Conservation (phyloP, 805 yeast species). For the Ogataea corticis region DNA sequence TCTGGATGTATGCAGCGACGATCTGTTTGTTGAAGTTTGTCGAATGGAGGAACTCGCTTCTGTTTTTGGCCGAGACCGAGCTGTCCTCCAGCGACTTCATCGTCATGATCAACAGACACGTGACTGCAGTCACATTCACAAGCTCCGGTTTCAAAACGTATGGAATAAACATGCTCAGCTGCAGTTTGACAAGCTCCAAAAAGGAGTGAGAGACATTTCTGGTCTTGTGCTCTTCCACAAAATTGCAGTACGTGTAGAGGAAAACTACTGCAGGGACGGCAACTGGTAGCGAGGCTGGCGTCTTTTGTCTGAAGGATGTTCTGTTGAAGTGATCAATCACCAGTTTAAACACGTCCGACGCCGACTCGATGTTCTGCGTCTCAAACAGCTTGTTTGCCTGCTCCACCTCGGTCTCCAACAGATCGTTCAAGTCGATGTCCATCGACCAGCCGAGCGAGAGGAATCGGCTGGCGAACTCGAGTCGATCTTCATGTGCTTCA, state of each 20-base stretch:
- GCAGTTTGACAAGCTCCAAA: slow-evolving; percentile 40
- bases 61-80: background rate
- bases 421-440: slow-evolving; percentile 59
- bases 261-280: slow-evolving; percentile 37
- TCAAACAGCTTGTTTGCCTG: slow-evolving; percentile 46
- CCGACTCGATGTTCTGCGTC: slow-evolving; percentile 22
- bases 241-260: slow-evolving; percentile 27
- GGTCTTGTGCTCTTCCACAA: slow-evolving; percentile 17
- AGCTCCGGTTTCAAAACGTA: slow-evolving; percentile 27
- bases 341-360: slow-evolving; percentile 41
- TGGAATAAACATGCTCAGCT: slow-evolving; percentile 45
- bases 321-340: slow-evolving; percentile 44
- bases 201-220: slow-evolving; percentile 14
- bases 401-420: slow-evolving; percentile 37
- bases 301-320: slow-evolving; percentile 22
- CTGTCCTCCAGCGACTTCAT: slow-evolving; percentile 19
- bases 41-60: slow-evolving; percentile 1
- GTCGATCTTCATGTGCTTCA: slow-evolving; percentile 3
- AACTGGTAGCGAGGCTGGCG: slow-evolving; percentile 18
- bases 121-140: slow-evolving; percentile 17
- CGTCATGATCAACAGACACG: slow-evolving; percentile 23
- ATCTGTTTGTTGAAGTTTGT: slow-evolving; percentile 8
- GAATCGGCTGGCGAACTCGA: slow-evolving; percentile 29
- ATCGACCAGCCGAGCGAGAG: slow-evolving; percentile 54
- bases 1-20: slow-evolving; percentile 28